These are phyloP conservation scores for Monilinia polystroma DNA, from an alignment of 2,329 filamentous ascomycete genomes.

Conservation along the genomic window DNA sequence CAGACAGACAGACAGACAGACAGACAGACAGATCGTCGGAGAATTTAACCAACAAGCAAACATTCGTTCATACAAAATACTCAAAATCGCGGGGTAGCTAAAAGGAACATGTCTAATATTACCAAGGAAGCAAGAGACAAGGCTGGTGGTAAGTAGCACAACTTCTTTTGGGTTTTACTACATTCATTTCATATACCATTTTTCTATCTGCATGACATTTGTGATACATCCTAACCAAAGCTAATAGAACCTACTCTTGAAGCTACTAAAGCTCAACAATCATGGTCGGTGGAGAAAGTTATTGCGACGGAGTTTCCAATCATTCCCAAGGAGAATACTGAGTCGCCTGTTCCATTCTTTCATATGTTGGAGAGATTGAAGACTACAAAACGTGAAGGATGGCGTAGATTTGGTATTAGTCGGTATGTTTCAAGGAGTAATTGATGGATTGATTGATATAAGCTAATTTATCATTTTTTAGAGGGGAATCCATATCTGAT, in stretches of 20 bases:
- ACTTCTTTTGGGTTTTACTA: not conserved
- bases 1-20: not conserved
- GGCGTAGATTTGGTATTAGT: slow-evolving; percentile 80
- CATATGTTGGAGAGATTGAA: slow-evolving; percentile 92
- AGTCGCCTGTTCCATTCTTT: slow-evolving; percentile 86
- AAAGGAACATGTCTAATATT: slow-evolving; percentile 4
- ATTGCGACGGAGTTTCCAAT: slow-evolving; percentile 58
- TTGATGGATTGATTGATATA: not conserved
- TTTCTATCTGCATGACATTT: not conserved
- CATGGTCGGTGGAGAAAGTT: slow-evolving; percentile 61
- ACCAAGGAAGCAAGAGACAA: not conserved
- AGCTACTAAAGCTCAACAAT: slow-evolving; percentile 12
- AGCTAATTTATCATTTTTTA: slow-evolving; percentile 34
- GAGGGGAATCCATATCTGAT: slow-evolving; percentile 89
- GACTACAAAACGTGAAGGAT: slow-evolving; percentile 94
- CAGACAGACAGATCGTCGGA: not conserved
- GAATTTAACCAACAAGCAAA: not conserved
- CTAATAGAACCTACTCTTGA: slow-evolving; percentile 10
- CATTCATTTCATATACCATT: not conserved
- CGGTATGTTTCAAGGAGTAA: slow-evolving; percentile 43
- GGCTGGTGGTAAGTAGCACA: slow-evolving; percentile 17
- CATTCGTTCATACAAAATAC: not conserved
- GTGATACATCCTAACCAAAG: not conserved
- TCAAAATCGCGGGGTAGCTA: slow-evolving; percentile 14
- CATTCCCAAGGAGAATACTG: slow-evolving; percentile 57